phyloP scores from a whole-genome alignment of 2,329 filamentous ascomycete genomes.

The Pseudocercospora fuligena region DNA sequence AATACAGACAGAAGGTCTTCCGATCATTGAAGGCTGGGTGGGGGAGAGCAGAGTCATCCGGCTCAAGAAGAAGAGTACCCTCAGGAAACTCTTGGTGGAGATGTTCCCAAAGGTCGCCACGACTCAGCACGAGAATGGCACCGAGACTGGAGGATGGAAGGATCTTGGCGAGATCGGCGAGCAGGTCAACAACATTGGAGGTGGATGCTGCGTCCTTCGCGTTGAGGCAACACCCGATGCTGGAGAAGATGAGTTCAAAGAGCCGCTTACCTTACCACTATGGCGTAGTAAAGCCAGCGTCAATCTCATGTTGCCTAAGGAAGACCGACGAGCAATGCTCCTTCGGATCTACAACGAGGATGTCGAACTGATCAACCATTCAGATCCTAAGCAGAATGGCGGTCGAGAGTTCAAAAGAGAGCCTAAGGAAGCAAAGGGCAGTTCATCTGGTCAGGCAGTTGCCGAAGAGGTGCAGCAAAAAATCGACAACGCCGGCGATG shows the following conservation, averaged over 20 bases:
- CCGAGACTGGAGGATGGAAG: constrained; percentile 69
- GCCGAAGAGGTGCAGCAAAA: constrained; percentile 26
- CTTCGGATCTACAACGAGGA: constrained; percentile 89
- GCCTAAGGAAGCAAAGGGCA: constrained; percentile 19
- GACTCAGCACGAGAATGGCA: constrained; percentile 33
- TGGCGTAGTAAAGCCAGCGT: constrained; percentile 92
- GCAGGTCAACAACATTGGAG: constrained; percentile 74
- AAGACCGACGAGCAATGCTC: constrained; percentile 89
- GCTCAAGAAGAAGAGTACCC: constrained; percentile 76
- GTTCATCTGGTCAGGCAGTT: constrained; percentile 27
- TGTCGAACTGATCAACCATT: constrained; percentile 76
- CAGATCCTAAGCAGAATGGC: constrained; percentile 33
- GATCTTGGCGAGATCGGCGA: constrained; percentile 86
- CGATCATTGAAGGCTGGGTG: constrained; percentile 88
- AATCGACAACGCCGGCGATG: constrained; percentile 27
- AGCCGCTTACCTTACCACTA: constrained; percentile 85
- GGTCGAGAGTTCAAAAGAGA: constrained; percentile 15
- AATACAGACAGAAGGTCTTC: constrained; percentile 92
- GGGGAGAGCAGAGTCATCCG: constrained; percentile 76
- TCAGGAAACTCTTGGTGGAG: constrained; percentile 82
- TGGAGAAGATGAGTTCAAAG: constrained; percentile 61
- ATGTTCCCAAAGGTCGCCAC: constrained; percentile 87
- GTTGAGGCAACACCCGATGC: constrained; percentile 54
- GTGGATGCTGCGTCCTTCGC: constrained; percentile 90
- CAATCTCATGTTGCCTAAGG: constrained; percentile 98